phyloP scores from a whole-genome alignment of 805 yeast genomes.

The Metschnikowia lachancei region DNA sequence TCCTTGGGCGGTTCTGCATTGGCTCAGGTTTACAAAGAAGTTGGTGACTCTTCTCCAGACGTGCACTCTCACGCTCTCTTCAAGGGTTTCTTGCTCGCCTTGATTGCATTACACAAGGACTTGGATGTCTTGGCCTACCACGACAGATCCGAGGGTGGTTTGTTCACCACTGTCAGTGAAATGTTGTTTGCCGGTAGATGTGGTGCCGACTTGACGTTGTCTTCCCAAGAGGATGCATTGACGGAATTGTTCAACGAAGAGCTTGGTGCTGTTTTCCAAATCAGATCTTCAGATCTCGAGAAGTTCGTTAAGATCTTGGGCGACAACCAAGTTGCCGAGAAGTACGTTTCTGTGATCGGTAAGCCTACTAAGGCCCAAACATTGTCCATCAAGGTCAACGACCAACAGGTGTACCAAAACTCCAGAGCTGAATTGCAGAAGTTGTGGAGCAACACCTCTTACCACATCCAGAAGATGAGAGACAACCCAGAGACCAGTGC shows the following conservation, averaged over 20 bases:
- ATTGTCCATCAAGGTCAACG: constrained; percentile 48
- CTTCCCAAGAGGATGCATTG: constrained; percentile 43
- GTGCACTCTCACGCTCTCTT: constrained; percentile 67
- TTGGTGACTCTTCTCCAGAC: constrained; percentile 80
- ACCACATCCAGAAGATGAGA: constrained; percentile 84
- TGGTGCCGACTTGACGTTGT: constrained; percentile 63
- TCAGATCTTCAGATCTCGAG: constrained; percentile 50
- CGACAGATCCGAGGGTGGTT: constrained; percentile 96
- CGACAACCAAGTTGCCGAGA: constrained; percentile 55
- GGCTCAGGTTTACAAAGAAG: constrained; percentile 87
- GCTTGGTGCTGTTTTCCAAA: constrained; percentile 94
- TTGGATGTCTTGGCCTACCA: constrained; percentile 82
- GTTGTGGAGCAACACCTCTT: constrained; percentile 84
- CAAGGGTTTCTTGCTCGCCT: constrained; percentile 66
- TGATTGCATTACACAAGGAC: constrained; percentile 66
- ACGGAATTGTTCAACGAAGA: constrained; percentile 84
- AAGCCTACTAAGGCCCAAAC: constrained; percentile 56
- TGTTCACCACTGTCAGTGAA: constrained; percentile 78
- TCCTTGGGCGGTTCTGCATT: constrained; percentile 91
- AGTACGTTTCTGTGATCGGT: constrained; percentile 63
- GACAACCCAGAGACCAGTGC: constrained; percentile 91
- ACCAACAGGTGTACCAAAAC: constrained; percentile 44
- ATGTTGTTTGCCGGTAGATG: constrained; percentile 97
- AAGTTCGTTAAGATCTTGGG: constrained; percentile 55
- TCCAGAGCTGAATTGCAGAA: constrained; percentile 74